Evolutionary conservation across 1,284 basidiomycete genomes (phyloP).

Genomic region (Porodaedalea pini): DNA sequence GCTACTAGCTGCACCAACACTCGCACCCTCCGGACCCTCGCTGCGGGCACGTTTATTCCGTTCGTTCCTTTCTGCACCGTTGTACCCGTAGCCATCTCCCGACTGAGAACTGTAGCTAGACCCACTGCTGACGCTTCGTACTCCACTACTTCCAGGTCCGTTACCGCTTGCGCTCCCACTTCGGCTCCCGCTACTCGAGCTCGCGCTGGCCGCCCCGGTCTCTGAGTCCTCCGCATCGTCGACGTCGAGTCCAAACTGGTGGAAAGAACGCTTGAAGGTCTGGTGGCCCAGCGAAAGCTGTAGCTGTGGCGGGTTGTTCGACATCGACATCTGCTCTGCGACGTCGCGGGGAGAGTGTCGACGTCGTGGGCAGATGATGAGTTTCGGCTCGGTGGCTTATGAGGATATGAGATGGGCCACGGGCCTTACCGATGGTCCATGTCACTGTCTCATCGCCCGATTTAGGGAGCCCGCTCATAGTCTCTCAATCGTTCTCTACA

Average conservation of each 20-base stretch:
- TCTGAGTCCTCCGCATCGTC: slow-evolving; percentile 15
- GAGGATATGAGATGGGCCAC: slow-evolving; percentile 1
- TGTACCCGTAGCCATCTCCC: slow-evolving; percentile 3
- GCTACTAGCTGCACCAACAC: neutral
- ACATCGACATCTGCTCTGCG: slow-evolving; percentile 4
- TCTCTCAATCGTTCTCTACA: too few species aligned
- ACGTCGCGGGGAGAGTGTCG: slow-evolving; percentile 5
- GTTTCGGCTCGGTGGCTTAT: slow-evolving; percentile 10
- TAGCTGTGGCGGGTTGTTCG: slow-evolving; percentile 19
- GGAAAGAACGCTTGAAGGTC: slow-evolving; percentile 20
- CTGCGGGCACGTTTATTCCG: slow-evolving; percentile 21
- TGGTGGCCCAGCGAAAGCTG: slow-evolving; percentile 15
- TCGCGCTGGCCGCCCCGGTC: neutral
- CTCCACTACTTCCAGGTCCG: slow-evolving; percentile 1
- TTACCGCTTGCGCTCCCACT: slow-evolving; percentile 1
- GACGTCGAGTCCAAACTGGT: slow-evolving; percentile 21
- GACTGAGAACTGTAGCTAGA: slow-evolving; percentile 9
- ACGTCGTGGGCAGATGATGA: slow-evolving; percentile 7
- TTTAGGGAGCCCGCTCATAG: too few species aligned
- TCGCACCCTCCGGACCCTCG: slow-evolving; percentile 15
- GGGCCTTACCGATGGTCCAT: neutral
- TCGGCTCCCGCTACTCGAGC: neutral
- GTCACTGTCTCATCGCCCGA: neutral
- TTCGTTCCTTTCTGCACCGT: slow-evolving; percentile 9
- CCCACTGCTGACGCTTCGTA: neutral